These are phyloP conservation scores for Microbotryum scabiosae DNA, from an alignment of 1,284 basidiomycete genomes.

Conservation along the genomic window DNA sequence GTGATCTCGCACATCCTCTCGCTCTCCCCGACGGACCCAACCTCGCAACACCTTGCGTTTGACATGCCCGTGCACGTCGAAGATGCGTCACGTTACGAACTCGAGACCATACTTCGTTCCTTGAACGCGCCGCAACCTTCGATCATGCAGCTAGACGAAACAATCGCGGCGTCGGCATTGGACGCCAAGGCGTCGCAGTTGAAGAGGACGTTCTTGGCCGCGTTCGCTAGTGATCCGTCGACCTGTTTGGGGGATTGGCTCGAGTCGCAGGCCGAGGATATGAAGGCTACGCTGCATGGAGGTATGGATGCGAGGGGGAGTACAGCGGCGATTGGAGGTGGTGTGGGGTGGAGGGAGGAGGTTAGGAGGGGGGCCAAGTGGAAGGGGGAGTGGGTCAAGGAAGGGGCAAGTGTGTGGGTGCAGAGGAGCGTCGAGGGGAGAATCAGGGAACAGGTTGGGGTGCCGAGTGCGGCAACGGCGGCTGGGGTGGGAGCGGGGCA, in stretches of 20 bases:
- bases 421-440: constrained; percentile 4
- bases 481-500: no score
- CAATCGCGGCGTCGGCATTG: neutral
- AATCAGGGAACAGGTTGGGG: neutral
- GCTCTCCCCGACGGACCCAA: neutral
- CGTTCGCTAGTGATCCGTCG: constrained; percentile 70
- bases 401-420: constrained; percentile 18
- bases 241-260: constrained; percentile 83
- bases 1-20: constrained; percentile 62
- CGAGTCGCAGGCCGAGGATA: constrained; percentile 78
- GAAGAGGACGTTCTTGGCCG: constrained; percentile 80
- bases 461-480: no score
- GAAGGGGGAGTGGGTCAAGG: constrained; percentile 15
- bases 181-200: constrained; percentile 60
- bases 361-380: constrained; percentile 3
- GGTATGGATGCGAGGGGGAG: neutral
- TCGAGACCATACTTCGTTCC: constrained; percentile 56
- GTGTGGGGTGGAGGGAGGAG: constrained; percentile 14
- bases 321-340: neutral
- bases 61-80: constrained; percentile 86
- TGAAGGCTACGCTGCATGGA: constrained; percentile 48
- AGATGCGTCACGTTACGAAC: constrained; percentile 62
- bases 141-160: constrained; percentile 10
- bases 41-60: constrained; percentile 49
- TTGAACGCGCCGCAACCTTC: constrained; percentile 53